These are phyloP conservation scores for Cadophora luteo-olivacea DNA, from an alignment of 2,329 filamentous ascomycete species.

Conservation along the genomic window DNA sequence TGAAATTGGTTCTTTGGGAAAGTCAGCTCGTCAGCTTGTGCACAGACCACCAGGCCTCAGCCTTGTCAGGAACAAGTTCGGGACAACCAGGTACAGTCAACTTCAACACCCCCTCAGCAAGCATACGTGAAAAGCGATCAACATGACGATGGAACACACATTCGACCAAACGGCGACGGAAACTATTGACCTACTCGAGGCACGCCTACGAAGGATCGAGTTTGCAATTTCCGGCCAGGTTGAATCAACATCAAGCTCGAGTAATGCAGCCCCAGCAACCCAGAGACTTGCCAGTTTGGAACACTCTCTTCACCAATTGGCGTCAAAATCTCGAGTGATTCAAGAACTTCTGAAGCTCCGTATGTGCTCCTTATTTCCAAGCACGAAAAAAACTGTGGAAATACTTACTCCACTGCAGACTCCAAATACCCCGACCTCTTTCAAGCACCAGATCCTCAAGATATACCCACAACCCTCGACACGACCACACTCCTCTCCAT, in stretches of 20 bases:
- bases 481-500: constrained; percentile 39
- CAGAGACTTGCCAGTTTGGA: constrained; percentile 34
- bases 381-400: constrained; percentile 8
- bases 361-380: constrained; percentile 28
- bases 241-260: constrained; percentile 11
- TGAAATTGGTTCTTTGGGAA: neutral
- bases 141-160: constrained; percentile 38
- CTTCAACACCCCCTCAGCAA: neutral
- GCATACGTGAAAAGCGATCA: neutral
- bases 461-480: constrained; percentile 41
- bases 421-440: constrained; percentile 45
- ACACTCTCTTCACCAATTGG: constrained; percentile 38
- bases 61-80: neutral
- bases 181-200: constrained; percentile 44
- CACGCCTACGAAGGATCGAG: constrained; percentile 41
- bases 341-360: constrained; percentile 44
- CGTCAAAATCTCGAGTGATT: constrained; percentile 42
- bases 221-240: constrained; percentile 38
- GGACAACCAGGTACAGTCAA: neutral
- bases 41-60: constrained; percentile 11
- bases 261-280: constrained; percentile 19
- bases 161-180: constrained; percentile 43
- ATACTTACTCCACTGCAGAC: constrained; percentile 31
- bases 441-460: constrained; percentile 37
- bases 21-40: constrained; percentile 9